Evolutionary conservation across 441 rosid species (phyloP), one percentile per base, ranked within the genome.

Genomic region (Aleurites moluccanus): DNA sequence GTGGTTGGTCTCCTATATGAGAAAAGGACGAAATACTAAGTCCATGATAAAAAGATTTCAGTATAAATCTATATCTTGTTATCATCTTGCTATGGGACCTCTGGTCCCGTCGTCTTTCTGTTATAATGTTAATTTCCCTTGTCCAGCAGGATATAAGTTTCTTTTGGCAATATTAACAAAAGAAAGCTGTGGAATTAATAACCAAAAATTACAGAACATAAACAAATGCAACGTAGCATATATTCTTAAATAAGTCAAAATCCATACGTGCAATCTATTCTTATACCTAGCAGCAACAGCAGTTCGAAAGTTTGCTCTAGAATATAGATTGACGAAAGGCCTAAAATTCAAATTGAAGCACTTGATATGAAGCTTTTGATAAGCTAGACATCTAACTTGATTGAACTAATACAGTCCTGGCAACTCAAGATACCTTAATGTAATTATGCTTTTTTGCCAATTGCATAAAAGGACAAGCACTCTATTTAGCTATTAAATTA

Each of bases 1-100:
- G 89, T 80, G 30, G 70, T 78, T 44, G 90, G 80, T 83, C 87
- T 86, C 89, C 96, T 91, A 79, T 35, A 72, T 20, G 56, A 52
- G 13, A 35, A 60, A 64, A 49, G 38, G 52, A 61, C 7, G 42
- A 76, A 42, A 52, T 14, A 3, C 35, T 50, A 28, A 75, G 59
- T 59, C 35, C 77, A 72, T 9, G 33, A 71, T 28, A 38, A 20
- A 64, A 52, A 59, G 52, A 28, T 62, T 53, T 15, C 2, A 33
- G 55, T 16, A 65, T n/a, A 20, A 1, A 67, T 60, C 55, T 38
- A 38, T 14, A 56, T 16, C 27, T 50, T 5, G 18, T 21, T 27
- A 68, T 59, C 40, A 21, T 9, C 27, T n/a, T 47, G 23, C 23
- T 67, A 16, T 14, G 30, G 20, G 52, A 42, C 27, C 8, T 21